Base-by-base conservation (phyloP, 2,329 filamentous ascomycete genomes). In the Pleoardoris graminearum region DNA sequence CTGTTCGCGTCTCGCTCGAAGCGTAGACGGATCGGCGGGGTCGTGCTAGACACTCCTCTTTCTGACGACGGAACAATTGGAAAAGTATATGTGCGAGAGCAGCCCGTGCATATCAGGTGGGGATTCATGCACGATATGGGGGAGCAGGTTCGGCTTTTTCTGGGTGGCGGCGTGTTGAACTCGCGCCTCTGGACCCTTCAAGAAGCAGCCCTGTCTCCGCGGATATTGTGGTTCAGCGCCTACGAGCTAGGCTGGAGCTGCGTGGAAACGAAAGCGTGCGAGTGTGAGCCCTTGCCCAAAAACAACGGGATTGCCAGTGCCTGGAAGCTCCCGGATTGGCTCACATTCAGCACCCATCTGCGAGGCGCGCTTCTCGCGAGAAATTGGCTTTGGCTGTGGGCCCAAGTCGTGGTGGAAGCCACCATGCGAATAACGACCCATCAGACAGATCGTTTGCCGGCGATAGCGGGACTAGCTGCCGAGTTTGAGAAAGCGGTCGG, bases 121-220 rank as follows among this genome's bases (percentile, higher is more conserved):
- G 4, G 19, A 12, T 39, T 39, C 21, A n/a, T n/a, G n/a, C n/a
- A n/a, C n/a, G n/a, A n/a, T n/a, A n/a, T n/a, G n/a, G n/a, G n/a
- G n/a, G n/a, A n/a, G n/a, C n/a, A n/a, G n/a, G n/a, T n/a, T n/a
- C n/a, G n/a, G n/a, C 7, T 7, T 22, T 27, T 29, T 17, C 12
- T 42, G 11, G 22, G 29, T 37, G 17, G 4, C 3, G 23, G 30
- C 11, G 17, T 14, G 5, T 25, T 50, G 5, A 25, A 54, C 23
- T 48, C 47, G 2, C 32, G 53, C 12, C 42, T 44, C 1, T 55
- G 53, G 53, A 51, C 43, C 12, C 21, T 51, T 16, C 53, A 55
- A 49, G 53, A 55, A 27, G 14, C 51, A 2, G 39, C 41, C 6
- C 37, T 55, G 3, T 51, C 53, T 3, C 44, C 25, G 10, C 42